Evolutionary conservation across 2,329 filamentous ascomycete genomes (phyloP), one percentile per base, ranked within the genome.

Genomic region (Dendryphion nanum): DNA sequence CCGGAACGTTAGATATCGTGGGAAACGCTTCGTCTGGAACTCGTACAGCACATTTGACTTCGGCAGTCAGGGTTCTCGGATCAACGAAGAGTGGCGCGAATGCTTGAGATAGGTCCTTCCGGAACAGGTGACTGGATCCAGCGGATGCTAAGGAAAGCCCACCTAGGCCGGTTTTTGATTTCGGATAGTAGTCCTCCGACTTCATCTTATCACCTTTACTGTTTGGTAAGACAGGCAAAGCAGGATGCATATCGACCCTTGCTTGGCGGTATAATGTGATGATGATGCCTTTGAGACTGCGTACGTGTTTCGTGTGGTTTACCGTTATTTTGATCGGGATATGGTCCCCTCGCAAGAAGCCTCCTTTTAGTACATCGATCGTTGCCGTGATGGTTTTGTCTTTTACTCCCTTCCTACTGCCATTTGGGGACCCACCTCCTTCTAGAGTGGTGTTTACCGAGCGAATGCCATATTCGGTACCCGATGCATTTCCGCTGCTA

Each of bases 1-100:
- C 89, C 0, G 93, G 93, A 0, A 96, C 89, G 38, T 83, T 84
- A 18, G 82, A 82, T 45, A 97, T 97, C 2, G 90, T 95, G 0
- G 93, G 91, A 52, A 97, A 97, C 0, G 83, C 82, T 56, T 95
- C 88, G 47, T 95, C 89, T 0, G 93, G 93, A 3, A 97, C 80
- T 50, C 88, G 82, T 13, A 98, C 81, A 3, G 86, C 85, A 4
- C 89, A 85, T 13, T 84, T 93, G 29, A 97, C 81, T 31, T 85
- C 84, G 1, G 89, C 82, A 15, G 82, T 85, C 49, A 96, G 74
- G 1, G 83, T 89, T 18, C 66, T 71, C 1, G 90, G 91, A 56
- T 97, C 85, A 37, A 97, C 83, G 38, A 96, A 88, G 31, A 98
- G 74, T 4, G 93, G 90, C 15, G 86, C 85, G 40, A 94, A 89